phyloP scores from a whole-genome alignment of 129 eudicot genomes.

The Flaveria bidentis region DNA sequence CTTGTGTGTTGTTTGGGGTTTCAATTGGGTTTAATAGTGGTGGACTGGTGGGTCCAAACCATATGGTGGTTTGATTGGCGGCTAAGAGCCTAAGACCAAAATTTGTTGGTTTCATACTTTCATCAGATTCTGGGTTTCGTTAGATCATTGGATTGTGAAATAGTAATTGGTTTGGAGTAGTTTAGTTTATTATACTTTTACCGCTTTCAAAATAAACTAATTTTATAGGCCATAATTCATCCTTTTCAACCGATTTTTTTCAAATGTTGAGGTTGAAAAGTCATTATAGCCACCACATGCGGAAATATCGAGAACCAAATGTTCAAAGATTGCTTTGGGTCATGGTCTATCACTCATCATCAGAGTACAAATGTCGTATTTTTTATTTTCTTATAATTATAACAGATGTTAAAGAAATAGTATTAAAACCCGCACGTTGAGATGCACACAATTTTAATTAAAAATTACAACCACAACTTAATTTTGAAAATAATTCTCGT shows the following conservation, averaged over 20 bases:
- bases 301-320: constrained; percentile 18
- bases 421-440: too few relatives aligned
- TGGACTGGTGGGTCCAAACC: too few relatives aligned
- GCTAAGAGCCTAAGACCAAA: neutral
- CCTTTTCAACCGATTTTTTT: neutral
- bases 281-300: constrained; percentile 30
- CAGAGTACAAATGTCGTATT: neutral
- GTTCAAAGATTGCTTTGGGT: constrained; percentile 32
- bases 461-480: too few relatives aligned
- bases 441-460: too few relatives aligned
- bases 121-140: neutral
- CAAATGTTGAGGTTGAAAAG: constrained; percentile 32
- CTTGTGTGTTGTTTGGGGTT: too few relatives aligned
- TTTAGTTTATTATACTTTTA: neutral
- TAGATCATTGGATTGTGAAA: neutral
- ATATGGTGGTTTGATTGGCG: neutral
- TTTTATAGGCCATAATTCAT: neutral
- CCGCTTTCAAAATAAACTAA: neutral
- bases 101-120: neutral
- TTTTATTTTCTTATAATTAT: too few relatives aligned
- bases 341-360: constrained; percentile 13
- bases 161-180: neutral
- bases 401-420: too few relatives aligned
- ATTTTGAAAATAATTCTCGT: too few relatives aligned
- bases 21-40: too few relatives aligned